These are phyloP conservation scores for Mycena polygramma DNA, from an alignment of 768 basidiomycete species.

Conservation along the genomic window DNA sequence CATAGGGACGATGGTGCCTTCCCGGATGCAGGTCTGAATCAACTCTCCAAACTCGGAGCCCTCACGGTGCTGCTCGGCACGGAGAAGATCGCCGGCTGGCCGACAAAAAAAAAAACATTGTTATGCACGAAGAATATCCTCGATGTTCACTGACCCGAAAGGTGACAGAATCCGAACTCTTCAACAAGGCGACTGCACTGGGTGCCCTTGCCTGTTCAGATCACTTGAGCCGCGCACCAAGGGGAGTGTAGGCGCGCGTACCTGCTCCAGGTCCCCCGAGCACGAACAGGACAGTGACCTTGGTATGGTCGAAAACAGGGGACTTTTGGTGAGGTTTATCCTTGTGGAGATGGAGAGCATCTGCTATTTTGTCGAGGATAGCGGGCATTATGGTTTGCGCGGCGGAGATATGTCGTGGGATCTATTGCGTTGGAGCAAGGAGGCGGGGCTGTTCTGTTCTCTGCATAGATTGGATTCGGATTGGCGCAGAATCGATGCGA, in stretches of 20 bases:
- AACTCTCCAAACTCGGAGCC: slow-evolving; percentile 87
- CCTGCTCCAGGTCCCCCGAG: slow-evolving; percentile 98
- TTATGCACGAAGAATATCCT: neutral
- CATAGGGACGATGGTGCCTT: slow-evolving; percentile 96
- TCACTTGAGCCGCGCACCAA: slow-evolving; percentile 12
- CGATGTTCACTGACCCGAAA: slow-evolving; percentile 78
- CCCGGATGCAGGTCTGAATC: slow-evolving; percentile 89
- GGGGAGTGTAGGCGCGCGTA: slow-evolving; percentile 42
- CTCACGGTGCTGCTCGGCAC: slow-evolving; percentile 91
- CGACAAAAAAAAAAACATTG: slow-evolving; percentile 25
- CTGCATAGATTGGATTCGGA: slow-evolving; percentile 54
- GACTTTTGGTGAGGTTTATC: slow-evolving; percentile 31
- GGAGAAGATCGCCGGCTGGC: slow-evolving; percentile 95
- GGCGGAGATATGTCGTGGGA: slow-evolving; percentile 61
- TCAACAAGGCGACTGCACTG: slow-evolving; percentile 89
- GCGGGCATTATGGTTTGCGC: slow-evolving; percentile 50
- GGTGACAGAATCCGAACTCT: slow-evolving; percentile 90
- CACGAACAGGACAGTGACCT: slow-evolving; percentile 93
- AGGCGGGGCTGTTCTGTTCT: slow-evolving; percentile 71
- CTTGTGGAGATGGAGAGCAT: slow-evolving; percentile 49
- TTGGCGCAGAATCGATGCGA: neutral
- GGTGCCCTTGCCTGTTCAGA: slow-evolving; percentile 89
- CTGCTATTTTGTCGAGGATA: slow-evolving; percentile 57
- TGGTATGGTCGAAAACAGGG: slow-evolving; percentile 73
- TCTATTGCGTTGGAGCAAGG: slow-evolving; percentile 65